Percentiles rank a stretch among this genome's conserved stretches.
Evolutionary conservation across 2,329 filamentous ascomycete species (phyloP).

Genomic region (Fusarium subglutinans): DNA sequence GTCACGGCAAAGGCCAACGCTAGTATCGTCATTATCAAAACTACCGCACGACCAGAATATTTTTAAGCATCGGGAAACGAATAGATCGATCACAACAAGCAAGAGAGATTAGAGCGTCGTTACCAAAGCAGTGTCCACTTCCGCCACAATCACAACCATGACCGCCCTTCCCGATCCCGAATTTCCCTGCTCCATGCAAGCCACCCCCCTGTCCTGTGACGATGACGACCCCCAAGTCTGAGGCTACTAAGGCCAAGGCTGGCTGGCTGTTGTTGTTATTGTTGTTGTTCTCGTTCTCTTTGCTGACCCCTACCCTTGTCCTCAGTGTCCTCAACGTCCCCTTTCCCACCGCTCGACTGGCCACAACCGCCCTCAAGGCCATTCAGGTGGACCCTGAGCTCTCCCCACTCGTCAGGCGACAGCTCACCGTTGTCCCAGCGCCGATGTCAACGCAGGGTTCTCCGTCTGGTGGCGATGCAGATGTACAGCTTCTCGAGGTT

Average conservation of each 20-base stretch:
- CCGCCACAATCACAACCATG: slow-evolving; percentile 45
- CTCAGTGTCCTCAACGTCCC: slow-evolving; percentile 78
- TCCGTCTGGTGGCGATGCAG: slow-evolving; percentile 26
- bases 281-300: slow-evolving; percentile 19
- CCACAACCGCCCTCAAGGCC: slow-evolving; percentile 76
- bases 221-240: slow-evolving; percentile 22
- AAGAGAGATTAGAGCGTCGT: slow-evolving; percentile 14
- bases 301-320: slow-evolving; percentile 29
- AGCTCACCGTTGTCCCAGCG: slow-evolving; percentile 66
- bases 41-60: background rate
- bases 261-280: slow-evolving; percentile 24
- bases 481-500: slow-evolving; percentile 68
- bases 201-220: slow-evolving; percentile 25
- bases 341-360: slow-evolving; percentile 82
- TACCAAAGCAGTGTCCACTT: slow-evolving; percentile 31
- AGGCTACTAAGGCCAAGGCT: slow-evolving; percentile 6
- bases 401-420: slow-evolving; percentile 81
- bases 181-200: slow-evolving; percentile 73
- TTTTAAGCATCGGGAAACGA: slow-evolving; percentile 8
- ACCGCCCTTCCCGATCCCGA: slow-evolving; percentile 53
- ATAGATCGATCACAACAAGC: slow-evolving; percentile 27
- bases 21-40: slow-evolving; percentile 9
- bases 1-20: slow-evolving; percentile 3
- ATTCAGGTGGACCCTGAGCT: slow-evolving; percentile 89
- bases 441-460: slow-evolving; percentile 36